Evolutionary conservation across 169 alveolate species (phyloP).

Genomic region (Plasmodium coatneyi): DNA sequence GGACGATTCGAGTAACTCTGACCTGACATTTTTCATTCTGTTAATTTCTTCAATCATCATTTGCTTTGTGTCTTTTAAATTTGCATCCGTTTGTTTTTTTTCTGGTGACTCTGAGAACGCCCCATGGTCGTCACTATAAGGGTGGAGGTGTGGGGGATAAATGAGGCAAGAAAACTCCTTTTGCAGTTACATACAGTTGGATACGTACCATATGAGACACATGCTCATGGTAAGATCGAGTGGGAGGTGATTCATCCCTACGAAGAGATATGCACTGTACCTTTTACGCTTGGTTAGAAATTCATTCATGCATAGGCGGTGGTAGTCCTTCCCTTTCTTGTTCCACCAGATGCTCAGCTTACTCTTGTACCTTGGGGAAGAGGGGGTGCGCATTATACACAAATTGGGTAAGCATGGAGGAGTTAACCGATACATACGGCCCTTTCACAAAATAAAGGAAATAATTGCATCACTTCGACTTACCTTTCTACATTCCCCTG

Average conservation of each 20-base stretch:
- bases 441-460: not conserved
- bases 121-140: not conserved
- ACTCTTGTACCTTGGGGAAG: slow-evolving; percentile 9
- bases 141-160: not conserved
- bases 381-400: not conserved
- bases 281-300: slow-evolving; percentile 35
- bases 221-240: not conserved
- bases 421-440: not conserved
- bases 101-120: not conserved
- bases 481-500: slow-evolving; percentile 43
- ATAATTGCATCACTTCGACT: not conserved
- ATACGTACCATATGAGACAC: not conserved
- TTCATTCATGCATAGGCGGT: slow-evolving; percentile 49
- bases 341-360: slow-evolving; percentile 69
- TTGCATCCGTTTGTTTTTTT: not conserved
- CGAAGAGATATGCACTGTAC: not conserved
- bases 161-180: not conserved
- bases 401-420: not conserved
- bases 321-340: slow-evolving; percentile 33
- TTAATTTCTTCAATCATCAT: slow-evolving; percentile 70
- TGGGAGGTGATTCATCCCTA: not conserved
- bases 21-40: slow-evolving; percentile 63
- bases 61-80: slow-evolving; percentile 69
- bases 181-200: not conserved
- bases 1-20: slow-evolving; percentile 62